phyloP scores from a whole-genome alignment of 2,329 filamentous ascomycete genomes.

The Aspergillus spinulosporus region DNA sequence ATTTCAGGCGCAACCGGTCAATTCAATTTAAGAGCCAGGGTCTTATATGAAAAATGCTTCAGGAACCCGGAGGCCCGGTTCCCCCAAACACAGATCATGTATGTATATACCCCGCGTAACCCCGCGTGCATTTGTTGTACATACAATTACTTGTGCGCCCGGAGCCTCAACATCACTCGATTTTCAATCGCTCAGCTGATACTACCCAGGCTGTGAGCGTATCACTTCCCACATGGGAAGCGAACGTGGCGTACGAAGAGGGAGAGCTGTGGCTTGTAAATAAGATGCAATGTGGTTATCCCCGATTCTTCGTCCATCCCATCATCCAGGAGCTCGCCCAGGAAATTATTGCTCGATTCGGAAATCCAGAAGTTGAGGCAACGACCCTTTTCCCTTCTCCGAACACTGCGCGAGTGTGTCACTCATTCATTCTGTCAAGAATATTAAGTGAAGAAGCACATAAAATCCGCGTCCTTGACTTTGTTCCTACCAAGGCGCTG shows the following conservation, averaged over 20 bases:
- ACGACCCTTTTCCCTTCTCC: conserved; percentile 82
- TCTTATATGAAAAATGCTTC: conserved; percentile 32
- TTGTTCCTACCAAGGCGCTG: conserved; percentile 63
- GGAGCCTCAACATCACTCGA: not conserved
- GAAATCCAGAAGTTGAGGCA: conserved; percentile 54
- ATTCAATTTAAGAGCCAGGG: too few species aligned
- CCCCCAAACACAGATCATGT: conserved; percentile 78
- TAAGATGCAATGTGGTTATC: conserved; percentile 88
- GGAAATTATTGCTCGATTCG: conserved; percentile 64
- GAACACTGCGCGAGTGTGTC: conserved; percentile 69
- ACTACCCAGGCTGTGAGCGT: conserved; percentile 83
- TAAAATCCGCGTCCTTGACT: conserved; percentile 56
- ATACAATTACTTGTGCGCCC: not conserved
- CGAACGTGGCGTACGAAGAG: conserved; percentile 93
- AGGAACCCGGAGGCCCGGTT: conserved; percentile 66
- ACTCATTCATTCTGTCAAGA: conserved; percentile 65
- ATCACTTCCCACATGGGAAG: conserved; percentile 87
- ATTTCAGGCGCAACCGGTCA: too few species aligned
- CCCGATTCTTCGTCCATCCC: conserved; percentile 90
- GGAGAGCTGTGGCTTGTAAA: conserved; percentile 82
- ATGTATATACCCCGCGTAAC: conserved; percentile 42
- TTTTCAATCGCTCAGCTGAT: conserved; percentile 11
- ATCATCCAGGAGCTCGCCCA: conserved; percentile 72
- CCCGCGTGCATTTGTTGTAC: conserved; percentile 11
- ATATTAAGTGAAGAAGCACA: conserved; percentile 37